Percentiles rank a stretch among this genome's conserved stretches.
These are phyloP conservation scores for Candida maris DNA, from an alignment of 805 yeast genomes.

Conservation along the genomic window DNA sequence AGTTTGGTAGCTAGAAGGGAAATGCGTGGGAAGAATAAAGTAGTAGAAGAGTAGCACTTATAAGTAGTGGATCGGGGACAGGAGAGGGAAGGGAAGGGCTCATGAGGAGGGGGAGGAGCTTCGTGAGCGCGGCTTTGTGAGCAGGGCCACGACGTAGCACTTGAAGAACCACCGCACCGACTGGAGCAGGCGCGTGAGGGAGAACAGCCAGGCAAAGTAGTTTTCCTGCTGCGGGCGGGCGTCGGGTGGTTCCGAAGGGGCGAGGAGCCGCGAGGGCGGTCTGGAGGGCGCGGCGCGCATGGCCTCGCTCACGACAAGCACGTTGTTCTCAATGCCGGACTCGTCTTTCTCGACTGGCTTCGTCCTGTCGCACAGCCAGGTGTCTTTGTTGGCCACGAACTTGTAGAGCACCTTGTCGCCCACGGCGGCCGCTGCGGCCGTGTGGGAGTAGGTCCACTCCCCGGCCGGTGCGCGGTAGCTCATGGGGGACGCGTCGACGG, in stretches of 20 bases:
- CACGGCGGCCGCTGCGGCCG: conserved; percentile 2
- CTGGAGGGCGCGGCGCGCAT: conserved; percentile 1
- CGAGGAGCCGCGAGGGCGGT: neutral
- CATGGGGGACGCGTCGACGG: conserved; percentile 7
- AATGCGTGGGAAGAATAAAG: too few relatives aligned
- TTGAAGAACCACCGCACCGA: conserved; percentile 22
- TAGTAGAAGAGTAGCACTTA: too few relatives aligned
- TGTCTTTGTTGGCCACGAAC: conserved; percentile 24
- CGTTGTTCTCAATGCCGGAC: conserved; percentile 27
- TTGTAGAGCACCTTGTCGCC: conserved; percentile 25
- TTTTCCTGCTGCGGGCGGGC: conserved; percentile 5
- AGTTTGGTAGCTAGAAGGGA: too few relatives aligned
- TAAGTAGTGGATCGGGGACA: too few relatives aligned
- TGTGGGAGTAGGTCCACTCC: conserved; percentile 8
- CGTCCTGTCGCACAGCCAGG: conserved; percentile 26
- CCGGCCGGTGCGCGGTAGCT: conserved; percentile 1
- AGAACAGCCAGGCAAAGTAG: conserved; percentile 17
- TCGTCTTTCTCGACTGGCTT: conserved; percentile 23
- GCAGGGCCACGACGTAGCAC: conserved; percentile 16
- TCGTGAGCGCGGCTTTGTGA: conserved; percentile 9
- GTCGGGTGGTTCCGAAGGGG: conserved; percentile 1
- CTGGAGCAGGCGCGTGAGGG: conserved; percentile 11
- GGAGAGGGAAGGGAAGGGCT: too few relatives aligned
- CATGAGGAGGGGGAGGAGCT: too few relatives aligned
- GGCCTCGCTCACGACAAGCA: conserved; percentile 10